Conservation (phyloP, 1,284 basidiomycete genomes). For the Phlebopus sp. region DNA sequence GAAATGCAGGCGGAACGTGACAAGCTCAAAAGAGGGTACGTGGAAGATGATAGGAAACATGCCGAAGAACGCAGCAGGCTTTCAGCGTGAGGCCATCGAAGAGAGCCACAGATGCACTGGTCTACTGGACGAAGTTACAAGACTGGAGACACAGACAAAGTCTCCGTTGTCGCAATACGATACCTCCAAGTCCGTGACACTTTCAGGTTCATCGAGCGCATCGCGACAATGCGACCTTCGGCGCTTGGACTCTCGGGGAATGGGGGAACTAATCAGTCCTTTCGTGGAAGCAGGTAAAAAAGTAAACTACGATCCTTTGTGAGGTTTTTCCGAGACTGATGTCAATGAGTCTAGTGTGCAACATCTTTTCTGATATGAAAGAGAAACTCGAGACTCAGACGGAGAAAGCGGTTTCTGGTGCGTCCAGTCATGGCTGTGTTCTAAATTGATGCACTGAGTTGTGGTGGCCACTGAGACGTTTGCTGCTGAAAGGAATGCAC, state of each 20-base stretch:
- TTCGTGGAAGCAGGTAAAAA: not conserved
- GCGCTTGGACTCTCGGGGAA: not conserved
- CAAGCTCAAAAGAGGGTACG: not conserved
- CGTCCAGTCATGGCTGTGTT: not conserved
- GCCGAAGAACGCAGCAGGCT: not conserved
- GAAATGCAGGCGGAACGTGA: not conserved
- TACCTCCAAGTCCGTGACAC: not conserved
- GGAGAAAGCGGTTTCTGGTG: slow-evolving; percentile 1
- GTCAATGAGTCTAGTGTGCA: not conserved
- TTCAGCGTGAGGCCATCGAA: not conserved
- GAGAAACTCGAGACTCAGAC: not conserved
- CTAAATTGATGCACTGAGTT: not conserved
- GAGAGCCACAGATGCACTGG: not conserved
- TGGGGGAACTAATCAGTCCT: not conserved
- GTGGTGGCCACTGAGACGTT: not conserved
- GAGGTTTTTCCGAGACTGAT: not conserved
- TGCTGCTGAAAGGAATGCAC: not conserved
- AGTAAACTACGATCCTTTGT: not conserved
- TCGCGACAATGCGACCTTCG: too few species aligned
- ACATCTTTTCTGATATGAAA: not conserved
- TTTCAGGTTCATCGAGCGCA: not conserved
- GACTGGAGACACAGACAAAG: not conserved
- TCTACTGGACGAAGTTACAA: not conserved
- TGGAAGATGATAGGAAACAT: not conserved
- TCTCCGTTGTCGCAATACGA: not conserved